Base-by-base conservation (phyloP, 164 flowering plant genomes). In the Magnolia changhungtana region DNA sequence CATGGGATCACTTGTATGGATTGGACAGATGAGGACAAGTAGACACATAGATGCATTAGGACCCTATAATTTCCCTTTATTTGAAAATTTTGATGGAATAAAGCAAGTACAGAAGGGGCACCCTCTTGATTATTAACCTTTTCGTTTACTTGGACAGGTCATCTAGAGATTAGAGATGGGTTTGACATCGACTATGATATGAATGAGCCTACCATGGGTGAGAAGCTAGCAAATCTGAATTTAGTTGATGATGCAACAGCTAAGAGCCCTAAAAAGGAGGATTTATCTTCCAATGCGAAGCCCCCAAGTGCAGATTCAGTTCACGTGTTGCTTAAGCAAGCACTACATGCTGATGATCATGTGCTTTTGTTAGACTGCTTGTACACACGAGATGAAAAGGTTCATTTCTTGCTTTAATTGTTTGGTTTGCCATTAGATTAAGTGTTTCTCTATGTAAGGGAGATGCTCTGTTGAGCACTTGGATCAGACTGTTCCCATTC, bases 271-370 rank as follows among this genome's bases (percentile, higher is more conserved):
- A 81, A 81, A 70, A 27, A 76, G 59, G 77, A 84, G 70, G 85
- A 78, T 49, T 59, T 81, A 23, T 55, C 82, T 77, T 70, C 77
- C 65, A 72, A 24, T 6, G 68, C 78, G 66, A 87, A 84, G 77
- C 94, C 89, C 74, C 99, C 99, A 9, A 94, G 89, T 84, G 99
- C 99, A 31, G 97, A 91, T 84, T 96, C 98, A 13, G 90, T 94
- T 83, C 85, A 89, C 80, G 83, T 96, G 77, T 80, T 96, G 76
- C 92, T 94, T 16, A 92, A 88, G 88, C 98, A 96, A 81, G 98
- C 98, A 14, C 81, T 96, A 10, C 91, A 84, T 80, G 98, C 96
- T 51, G 99, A 91, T 81, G 99, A 96, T 82, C 91, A 88, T 68
- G 84, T 86, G 0, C 90, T 90, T 75, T 77, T 96, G 66, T 77